Evolutionary conservation across 495 filamentous ascomycete species (phyloP), one percentile per base, ranked within the genome.

Genomic region (Neurospora pannonica): DNA sequence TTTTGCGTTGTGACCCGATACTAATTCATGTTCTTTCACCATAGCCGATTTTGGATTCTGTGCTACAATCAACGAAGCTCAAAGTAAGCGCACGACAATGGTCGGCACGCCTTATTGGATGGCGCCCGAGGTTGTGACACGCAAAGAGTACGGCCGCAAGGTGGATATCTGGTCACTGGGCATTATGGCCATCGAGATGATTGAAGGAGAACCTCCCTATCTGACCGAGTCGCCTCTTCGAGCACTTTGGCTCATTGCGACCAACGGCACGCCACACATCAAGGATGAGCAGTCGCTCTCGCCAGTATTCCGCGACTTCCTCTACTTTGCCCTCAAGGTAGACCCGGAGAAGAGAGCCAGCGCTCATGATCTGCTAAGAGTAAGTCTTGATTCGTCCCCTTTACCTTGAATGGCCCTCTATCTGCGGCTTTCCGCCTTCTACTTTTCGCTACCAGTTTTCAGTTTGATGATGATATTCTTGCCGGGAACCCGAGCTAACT

Each of bases 161-260:
- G 94, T 99, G 71, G 96, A 99, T 80, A 98, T 99, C 77, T 99
- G 96, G 96, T 96, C 92, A 79, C 83, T 99, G 70, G 96, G 96
- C 72, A 99, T 99, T 82, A 99, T 99, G 96, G 94, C 96, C n/a
- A 99, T 99, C 77, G 96, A 99, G 82, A 99, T 99, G 96, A 97
- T 99, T 75, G 96, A 99, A 83, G 97, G 96, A 76, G 96, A 99
- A 78, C 96, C 96, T 19, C 96, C 96, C 19, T 99, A 99, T 81
- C 85, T 99, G 72, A 99, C 94, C 28, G 96, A 99, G 82, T 95
- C 93, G 31, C 96, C 96, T 10, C 89, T 99, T 60, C 90, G 96
- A 54, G 96, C 96, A 5, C 87, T 99, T 37, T 99, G 95, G 85
- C 83, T 99, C 76, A 99, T 99, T 82, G 97, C 96, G 67, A 98